phyloP scores from a whole-genome alignment of 176 grass and related monocot species.

The Oryza meridionalis region DNA sequence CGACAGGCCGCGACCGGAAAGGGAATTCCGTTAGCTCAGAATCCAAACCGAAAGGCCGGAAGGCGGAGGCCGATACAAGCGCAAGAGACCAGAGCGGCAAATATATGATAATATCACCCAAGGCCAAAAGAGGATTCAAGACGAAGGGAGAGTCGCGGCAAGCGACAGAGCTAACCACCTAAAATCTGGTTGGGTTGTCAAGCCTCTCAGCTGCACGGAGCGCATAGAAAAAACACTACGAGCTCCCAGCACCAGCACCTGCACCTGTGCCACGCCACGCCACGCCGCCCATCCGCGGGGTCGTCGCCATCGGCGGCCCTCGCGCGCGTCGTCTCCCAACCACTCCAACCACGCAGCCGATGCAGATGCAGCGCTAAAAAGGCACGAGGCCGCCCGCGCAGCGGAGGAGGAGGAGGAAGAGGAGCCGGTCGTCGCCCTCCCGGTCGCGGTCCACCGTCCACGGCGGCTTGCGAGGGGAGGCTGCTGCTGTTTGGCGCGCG shows the following conservation, averaged over 20 bases:
- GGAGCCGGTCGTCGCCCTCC: constrained; percentile 18
- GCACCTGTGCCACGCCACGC: constrained; percentile 12
- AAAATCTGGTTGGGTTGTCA: constrained; percentile 89
- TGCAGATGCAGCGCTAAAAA: constrained; percentile 16
- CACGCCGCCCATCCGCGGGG: constrained; percentile 38
- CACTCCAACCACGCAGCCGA: constrained; percentile 63
- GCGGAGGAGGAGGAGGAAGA: background rate
- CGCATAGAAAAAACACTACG: constrained; percentile 32
- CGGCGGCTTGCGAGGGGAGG: constrained; percentile 12
- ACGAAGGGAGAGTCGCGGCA: constrained; percentile 4
- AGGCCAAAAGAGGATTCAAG: constrained; percentile 26
- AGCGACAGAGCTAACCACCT: constrained; percentile 59
- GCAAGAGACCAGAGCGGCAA: constrained; percentile 54
- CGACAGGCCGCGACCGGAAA: constrained; percentile 30
- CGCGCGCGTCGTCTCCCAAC: constrained; percentile 53
- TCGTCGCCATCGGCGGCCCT: constrained; percentile 49
- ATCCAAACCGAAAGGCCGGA: constrained; percentile 34
- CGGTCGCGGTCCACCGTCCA: constrained; percentile 45
- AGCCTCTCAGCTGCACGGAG: constrained; percentile 34
- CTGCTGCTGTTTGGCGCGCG: constrained; percentile 20
- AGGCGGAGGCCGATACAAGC: constrained; percentile 49
- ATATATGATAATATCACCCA: background rate
- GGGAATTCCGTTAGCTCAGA: constrained; percentile 42
- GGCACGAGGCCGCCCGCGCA: constrained; percentile 28
- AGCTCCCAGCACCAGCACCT: too few species aligned